phyloP scores from a whole-genome alignment of 768 basidiomycete species.

The Cystobasidium onofrii region DNA sequence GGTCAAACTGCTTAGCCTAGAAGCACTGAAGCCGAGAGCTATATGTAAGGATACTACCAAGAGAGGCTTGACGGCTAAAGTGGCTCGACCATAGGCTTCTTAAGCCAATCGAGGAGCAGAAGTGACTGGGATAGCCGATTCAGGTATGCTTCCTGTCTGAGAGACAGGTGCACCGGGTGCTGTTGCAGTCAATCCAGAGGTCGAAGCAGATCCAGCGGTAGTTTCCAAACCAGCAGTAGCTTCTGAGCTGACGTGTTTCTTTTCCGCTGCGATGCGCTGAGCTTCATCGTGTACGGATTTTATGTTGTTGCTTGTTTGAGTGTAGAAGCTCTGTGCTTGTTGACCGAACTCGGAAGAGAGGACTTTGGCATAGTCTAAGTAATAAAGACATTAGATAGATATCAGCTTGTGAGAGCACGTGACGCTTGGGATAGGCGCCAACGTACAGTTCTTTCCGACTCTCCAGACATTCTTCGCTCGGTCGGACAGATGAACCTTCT shows the following conservation, averaged over 20 bases:
- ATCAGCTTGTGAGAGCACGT: neutral
- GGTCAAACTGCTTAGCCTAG: too few relatives aligned
- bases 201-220: neutral
- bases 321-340: conserved; percentile 73
- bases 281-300: conserved; percentile 91
- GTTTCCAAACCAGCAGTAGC: conserved; percentile 14
- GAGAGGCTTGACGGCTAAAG: too few relatives aligned
- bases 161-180: neutral
- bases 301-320: conserved; percentile 75
- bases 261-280: conserved; percentile 60
- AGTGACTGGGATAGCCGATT: neutral
- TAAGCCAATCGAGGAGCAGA: conserved; percentile 16
- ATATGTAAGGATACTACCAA: too few relatives aligned
- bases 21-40: too few relatives aligned
- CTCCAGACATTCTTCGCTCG: conserved; percentile 10
- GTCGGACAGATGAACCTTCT: conserved; percentile 22
- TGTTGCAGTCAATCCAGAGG: neutral
- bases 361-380: conserved; percentile 61
- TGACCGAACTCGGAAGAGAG: conserved; percentile 67
- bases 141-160: neutral
- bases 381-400: neutral
- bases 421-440: neutral
- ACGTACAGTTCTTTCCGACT: conserved; percentile 23
- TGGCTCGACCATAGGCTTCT: too few relatives aligned
- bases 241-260: conserved; percentile 48